These are phyloP conservation scores for Prunus yedoensis DNA, from an alignment of 331 rosid genomes.

Conservation along the genomic window DNA sequence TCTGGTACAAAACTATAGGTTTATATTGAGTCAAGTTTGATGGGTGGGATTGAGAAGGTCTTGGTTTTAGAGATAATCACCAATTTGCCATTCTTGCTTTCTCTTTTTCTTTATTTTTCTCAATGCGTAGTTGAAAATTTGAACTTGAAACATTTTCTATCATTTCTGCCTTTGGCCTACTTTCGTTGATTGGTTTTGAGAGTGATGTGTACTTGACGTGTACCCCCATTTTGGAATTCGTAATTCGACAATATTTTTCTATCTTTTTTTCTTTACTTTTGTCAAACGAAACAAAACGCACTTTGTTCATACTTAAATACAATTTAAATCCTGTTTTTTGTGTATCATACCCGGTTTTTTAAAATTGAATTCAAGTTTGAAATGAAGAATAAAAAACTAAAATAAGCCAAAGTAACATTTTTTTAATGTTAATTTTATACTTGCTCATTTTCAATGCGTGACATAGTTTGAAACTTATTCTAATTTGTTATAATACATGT, in stretches of 20 bases:
- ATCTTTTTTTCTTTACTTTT: neutral
- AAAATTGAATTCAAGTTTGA: neutral
- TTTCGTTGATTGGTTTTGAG: neutral
- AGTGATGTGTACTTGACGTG: neutral
- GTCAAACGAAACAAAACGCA: no score
- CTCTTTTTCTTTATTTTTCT: no score
- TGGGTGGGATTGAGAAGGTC: neutral
- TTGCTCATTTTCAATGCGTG: no score
- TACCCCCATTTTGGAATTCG: neutral
- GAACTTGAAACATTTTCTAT: no score
- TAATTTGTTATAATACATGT: no score
- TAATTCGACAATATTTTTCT: neutral
- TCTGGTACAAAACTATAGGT: neutral
- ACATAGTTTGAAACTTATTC: no score
- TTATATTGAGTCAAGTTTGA: neutral
- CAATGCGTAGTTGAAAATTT: no score
- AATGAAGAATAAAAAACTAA: no score
- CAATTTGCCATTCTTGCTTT: neutral
- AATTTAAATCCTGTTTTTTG: neutral
- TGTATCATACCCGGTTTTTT: neutral
- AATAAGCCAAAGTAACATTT: no score
- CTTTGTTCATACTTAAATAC: no score
- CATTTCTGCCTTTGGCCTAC: fast-evolving
- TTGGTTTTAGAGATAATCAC: neutral
- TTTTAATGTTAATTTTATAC: no score